These are phyloP conservation scores for Imleria badia DNA, from an alignment of 768 basidiomycete species.

Conservation along the genomic window DNA sequence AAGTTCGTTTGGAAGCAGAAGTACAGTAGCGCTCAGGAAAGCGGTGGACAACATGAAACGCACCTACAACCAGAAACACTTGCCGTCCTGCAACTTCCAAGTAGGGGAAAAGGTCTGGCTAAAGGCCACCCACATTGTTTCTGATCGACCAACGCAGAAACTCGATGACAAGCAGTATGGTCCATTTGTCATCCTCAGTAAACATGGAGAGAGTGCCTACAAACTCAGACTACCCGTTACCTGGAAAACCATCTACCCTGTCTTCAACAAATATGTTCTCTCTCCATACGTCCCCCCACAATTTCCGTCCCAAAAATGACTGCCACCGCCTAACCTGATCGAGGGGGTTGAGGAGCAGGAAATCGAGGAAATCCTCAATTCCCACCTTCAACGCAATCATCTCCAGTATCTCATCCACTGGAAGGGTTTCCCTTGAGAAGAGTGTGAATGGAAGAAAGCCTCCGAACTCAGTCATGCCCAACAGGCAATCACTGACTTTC, in stretches of 20 bases:
- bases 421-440: conserved; percentile 15
- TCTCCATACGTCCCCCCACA: neutral
- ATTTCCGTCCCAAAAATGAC: neutral
- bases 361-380: conserved; percentile 22
- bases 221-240: conserved; percentile 5
- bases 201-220: conserved; percentile 21
- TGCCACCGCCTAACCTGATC: neutral
- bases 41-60: too few relatives aligned
- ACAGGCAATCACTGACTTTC: conserved; percentile 9
- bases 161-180: too few relatives aligned
- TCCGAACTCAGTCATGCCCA: conserved; percentile 14
- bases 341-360: neutral
- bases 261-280: neutral
- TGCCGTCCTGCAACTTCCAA: too few relatives aligned
- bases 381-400: neutral
- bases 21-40: too few relatives aligned
- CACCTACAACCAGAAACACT: too few relatives aligned
- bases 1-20: too few relatives aligned
- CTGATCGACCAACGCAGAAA: too few relatives aligned
- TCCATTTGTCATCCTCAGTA: conserved; percentile 26
- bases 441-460: conserved; percentile 9
- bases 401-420: conserved; percentile 30
- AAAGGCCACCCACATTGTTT: too few relatives aligned
- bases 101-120: too few relatives aligned
- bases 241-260: conserved; percentile 26